Evolutionary conservation across 192 early-diverging fungal genomes (phyloP).

Genomic region (Coemansia pectinata): DNA sequence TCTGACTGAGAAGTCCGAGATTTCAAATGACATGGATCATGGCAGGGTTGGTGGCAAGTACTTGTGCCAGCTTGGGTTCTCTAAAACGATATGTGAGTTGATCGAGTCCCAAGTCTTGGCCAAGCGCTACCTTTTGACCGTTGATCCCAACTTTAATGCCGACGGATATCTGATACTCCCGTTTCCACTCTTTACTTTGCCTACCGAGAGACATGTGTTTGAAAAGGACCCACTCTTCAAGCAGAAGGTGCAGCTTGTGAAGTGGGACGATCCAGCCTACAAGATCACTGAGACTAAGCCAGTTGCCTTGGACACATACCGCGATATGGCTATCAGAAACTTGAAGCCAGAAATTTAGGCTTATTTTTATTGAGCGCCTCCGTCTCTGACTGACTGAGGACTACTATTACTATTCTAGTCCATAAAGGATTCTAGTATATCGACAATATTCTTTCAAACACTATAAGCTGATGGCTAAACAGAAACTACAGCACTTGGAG

Average conservation of each 20-base stretch:
- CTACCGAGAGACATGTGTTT: too few species aligned
- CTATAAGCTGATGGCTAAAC: too few species aligned
- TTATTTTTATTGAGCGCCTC: not conserved
- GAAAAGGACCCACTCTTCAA: slow-evolving; percentile 27
- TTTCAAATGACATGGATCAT: too few species aligned
- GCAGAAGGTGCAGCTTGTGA: slow-evolving; percentile 57
- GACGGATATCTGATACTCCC: too few species aligned
- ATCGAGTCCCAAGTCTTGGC: not conserved
- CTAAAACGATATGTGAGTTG: slow-evolving; percentile 6
- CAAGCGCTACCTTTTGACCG: not conserved
- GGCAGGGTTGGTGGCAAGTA: too few species aligned
- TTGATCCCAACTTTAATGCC: not conserved
- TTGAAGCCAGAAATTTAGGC: slow-evolving; percentile 8
- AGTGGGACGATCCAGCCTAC: slow-evolving; percentile 58
- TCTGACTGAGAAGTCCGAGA: too few species aligned
- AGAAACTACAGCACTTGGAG: too few species aligned
- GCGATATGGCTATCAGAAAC: slow-evolving; percentile 44
- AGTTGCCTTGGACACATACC: slow-evolving; percentile 52
- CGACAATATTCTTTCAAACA: not conserved
- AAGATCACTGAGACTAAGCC: slow-evolving; percentile 50
- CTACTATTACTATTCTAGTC: not conserved
- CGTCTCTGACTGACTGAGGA: too few species aligned
- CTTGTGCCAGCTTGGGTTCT: slow-evolving; percentile 53
- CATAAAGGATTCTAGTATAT: not conserved
- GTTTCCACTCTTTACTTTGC: too few species aligned